Evolutionary conservation across 1,284 basidiomycete genomes (phyloP), one percentile per base, ranked within the genome.

Genomic region (Puccinia hordei): DNA sequence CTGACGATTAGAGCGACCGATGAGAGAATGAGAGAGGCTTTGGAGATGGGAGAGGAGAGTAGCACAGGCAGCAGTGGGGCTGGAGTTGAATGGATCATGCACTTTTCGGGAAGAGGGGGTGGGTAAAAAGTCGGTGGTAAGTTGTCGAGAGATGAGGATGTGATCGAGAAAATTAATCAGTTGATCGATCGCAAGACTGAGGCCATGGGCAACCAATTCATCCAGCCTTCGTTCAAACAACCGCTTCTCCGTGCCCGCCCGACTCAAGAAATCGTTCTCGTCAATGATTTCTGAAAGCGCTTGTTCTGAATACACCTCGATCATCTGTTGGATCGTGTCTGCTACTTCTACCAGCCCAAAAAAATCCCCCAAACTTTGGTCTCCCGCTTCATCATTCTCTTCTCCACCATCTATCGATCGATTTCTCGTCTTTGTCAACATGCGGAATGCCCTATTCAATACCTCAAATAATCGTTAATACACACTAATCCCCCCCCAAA

Each of bases 91-190:
- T n/a, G n/a, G n/a, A n/a, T n/a, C n/a, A n/a, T n/a, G n/a, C 82
- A 2, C 51, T n/a, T 95, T 88, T 94, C 91, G 8, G 17, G 13
- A 49, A 15, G 46, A 55, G 8, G 53, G 24, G 0, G 90, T 89
- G 0, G 95, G 95, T 85, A 93, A 95, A 85, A 96, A 99, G 84
- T 95, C 95, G 33, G 93, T 88, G 0, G 93, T 91, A 79, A 90
- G 90, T 0, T 96, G 98, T 73, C 91, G 88, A 22, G 91, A 92
- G 66, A 90, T 87, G 82, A 99, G 92, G 82, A 96, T 92, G 85
- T 98, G 93, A 83, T 99, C 96, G 33, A 97, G 94, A 90, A 98
- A 94, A 83, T 92, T 93, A 94, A 99, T 98, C 73, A 99, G 87
- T 2, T 97, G 91, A 82, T 98, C 94, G 1, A 97, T 97, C 1